These are phyloP conservation scores for Leccinellum luteum DNA, from an alignment of 768 basidiomycete species.

Conservation along the genomic window DNA sequence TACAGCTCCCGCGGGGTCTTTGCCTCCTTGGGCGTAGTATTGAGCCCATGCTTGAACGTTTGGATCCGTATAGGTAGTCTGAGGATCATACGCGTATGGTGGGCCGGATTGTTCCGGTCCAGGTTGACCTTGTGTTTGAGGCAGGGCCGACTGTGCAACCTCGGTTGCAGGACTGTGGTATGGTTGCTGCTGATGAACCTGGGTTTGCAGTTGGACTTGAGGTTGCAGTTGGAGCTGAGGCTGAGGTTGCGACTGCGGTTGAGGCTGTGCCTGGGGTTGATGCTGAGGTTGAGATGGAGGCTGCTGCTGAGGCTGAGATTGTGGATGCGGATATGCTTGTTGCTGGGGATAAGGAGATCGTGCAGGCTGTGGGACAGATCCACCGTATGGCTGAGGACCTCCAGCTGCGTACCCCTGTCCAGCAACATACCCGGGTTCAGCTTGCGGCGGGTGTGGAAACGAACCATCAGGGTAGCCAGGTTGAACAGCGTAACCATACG, in stretches of 20 bases:
- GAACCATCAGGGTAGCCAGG: conserved; percentile 26
- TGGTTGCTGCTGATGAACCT: conserved; percentile 29
- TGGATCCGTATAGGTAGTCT: conserved; percentile 66
- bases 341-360: conserved; percentile 34
- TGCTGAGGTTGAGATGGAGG: conserved; percentile 24
- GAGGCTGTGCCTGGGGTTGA: conserved; percentile 15
- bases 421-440: conserved; percentile 21
- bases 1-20: conserved; percentile 68
- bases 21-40: conserved; percentile 81
- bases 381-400: conserved; percentile 22
- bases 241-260: conserved; percentile 29
- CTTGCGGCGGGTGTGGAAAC: conserved; percentile 28
- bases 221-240: conserved; percentile 31
- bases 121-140: conserved; percentile 15
- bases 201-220: conserved; percentile 36
- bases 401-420: conserved; percentile 22
- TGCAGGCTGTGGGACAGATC: conserved; percentile 25
- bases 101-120: conserved; percentile 35
- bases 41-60: conserved; percentile 86
- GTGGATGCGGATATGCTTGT: conserved; percentile 29
- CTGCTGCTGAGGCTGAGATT: conserved; percentile 36
- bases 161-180: conserved; percentile 12
- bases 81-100: conserved; percentile 61
- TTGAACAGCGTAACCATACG: conserved; percentile 24
- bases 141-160: conserved; percentile 5